Conservation (phyloP, 2,329 filamentous ascomycete species). For the Lasiodiplodia sp. region DNA sequence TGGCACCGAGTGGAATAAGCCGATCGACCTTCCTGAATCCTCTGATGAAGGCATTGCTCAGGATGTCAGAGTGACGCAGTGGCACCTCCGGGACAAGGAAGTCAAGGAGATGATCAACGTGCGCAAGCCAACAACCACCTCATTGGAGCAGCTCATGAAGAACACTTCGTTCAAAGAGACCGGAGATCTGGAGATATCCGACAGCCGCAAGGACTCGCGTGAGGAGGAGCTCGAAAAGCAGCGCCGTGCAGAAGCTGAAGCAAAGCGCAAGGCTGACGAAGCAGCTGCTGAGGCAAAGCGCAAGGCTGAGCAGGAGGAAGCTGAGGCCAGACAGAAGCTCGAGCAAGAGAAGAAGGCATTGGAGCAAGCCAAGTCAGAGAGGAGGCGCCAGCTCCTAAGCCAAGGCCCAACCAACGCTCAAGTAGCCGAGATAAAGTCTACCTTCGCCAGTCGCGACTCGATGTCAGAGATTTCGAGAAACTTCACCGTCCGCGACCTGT, state of each 20-base stretch:
- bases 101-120: background rate
- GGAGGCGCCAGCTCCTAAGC: background rate
- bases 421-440: background rate
- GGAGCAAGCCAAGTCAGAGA: background rate
- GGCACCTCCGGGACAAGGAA: background rate
- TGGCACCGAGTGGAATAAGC: too few species aligned
- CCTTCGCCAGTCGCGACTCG: background rate
- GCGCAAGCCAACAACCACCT: background rate
- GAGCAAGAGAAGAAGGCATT: background rate
- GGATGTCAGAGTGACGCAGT: background rate
- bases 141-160: conserved; percentile 1
- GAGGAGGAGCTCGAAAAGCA: conserved; percentile 12
- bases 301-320: background rate
- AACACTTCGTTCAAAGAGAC: background rate
- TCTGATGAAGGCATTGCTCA: too few species aligned
- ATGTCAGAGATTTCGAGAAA: background rate
- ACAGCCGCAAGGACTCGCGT: conserved; percentile 5
- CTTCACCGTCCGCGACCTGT: background rate
- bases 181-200: conserved; percentile 4
- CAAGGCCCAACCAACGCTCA: background rate
- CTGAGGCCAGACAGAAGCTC: background rate
- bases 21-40: too few species aligned
- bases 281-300: background rate
- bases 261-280: conserved; percentile 1
- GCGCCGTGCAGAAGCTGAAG: conserved; percentile 8